Evolutionary conservation across 495 filamentous ascomycete species (phyloP), one percentile per base, ranked within the genome.

Genomic region (Talaromyces trachyspermus): DNA sequence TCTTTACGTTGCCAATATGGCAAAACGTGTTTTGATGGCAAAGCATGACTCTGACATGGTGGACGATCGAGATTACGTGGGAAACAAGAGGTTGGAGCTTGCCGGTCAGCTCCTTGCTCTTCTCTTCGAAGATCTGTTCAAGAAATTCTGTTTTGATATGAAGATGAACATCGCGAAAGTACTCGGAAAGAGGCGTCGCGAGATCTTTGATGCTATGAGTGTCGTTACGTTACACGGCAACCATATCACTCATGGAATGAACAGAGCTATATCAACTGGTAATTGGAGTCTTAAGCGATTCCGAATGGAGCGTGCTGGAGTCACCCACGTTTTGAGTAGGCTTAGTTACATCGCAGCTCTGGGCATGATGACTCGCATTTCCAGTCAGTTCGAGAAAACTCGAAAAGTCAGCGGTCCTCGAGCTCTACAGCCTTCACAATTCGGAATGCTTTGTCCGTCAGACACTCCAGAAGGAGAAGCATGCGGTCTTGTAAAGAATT

Each of bases 331-430:
- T 46, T 73, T 99, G 14, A 96, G 90, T 68, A 80, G 92, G 35
- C 70, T 97, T 37, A 96, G 89, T 62, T 99, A 95, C 58, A 95
- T 97, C 67, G 87, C 85, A 54, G 94, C 94, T 9, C 76, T 99
- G n/a, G 94, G 94, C 47, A 97, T 97, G 94, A 97, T 99, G 94
- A 97, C 94, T 9, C 81, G 92, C 55, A 97, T 97, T 54, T 90
- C 82, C 68, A 94, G 86, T 77, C 92, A 97, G 69, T 97, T 99
- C 60, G 92, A 97, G 60, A 97, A 97, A 74, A 95, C 91, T 2
- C 71, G 92, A 53, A 99, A 99, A 62, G 87, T 99, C 52, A 85
- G 80, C 58, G 94, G 94, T 46, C 92, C 92, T 55, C 82, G 92
- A 73, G 92, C 94, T 8, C 72, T 99, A 12, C 92, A 99, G 60